Base-by-base conservation (phyloP, 2,329 filamentous ascomycete species). In the Colletotrichum sp. region DNA sequence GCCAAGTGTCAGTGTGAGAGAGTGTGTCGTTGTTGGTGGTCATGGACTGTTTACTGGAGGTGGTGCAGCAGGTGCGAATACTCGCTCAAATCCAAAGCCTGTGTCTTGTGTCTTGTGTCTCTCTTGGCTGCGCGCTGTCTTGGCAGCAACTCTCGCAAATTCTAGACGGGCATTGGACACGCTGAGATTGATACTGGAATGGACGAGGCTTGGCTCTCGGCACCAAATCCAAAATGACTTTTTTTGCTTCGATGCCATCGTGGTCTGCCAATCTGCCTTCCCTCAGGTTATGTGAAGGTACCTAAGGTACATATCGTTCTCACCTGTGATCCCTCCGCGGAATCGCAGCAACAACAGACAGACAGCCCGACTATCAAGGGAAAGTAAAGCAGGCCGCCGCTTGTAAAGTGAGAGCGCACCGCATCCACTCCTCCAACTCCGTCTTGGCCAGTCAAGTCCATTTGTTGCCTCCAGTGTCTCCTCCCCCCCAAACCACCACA, bases 91-190 rank as follows among this genome's bases (percentile, higher is more conserved):
- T 39, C 66, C 62, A 18, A 36, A 24, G 65, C 26, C 49, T 62
- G 72, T 69, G 64, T 69, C 55, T 57, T 44, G 65, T 49, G 69
- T 75, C 36, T n/a, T 72, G 65, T 49, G 69, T 75, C 36, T n/a
- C 68, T 73, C 64, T 76, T 76, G 73, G 73, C 73, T 73, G 70
- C 70, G 34, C 64, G 69, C 64, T 24, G 64, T 76, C 73, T 73
- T 73, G 73, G 70, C 73, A n/a, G 70, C 70, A 65, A 60, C 70
- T 34, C 16, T 76, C 70, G 70, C 64, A 44, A 69, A 65, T 64
- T 32, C 63, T 55, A 64, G 24, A 28, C 49, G 62, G 69, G 62
- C 62, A 75, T 63, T 75, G 67, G 72, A 24, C 67, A 30, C 21
- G 18, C 21, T 36, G 36, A 65, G 63, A 63, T 49, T 49, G 69